Evolutionary conservation across 2,329 filamentous ascomycete species (phyloP), one percentile per base, ranked within the genome.

Genomic region (Penicillium crustosum): DNA sequence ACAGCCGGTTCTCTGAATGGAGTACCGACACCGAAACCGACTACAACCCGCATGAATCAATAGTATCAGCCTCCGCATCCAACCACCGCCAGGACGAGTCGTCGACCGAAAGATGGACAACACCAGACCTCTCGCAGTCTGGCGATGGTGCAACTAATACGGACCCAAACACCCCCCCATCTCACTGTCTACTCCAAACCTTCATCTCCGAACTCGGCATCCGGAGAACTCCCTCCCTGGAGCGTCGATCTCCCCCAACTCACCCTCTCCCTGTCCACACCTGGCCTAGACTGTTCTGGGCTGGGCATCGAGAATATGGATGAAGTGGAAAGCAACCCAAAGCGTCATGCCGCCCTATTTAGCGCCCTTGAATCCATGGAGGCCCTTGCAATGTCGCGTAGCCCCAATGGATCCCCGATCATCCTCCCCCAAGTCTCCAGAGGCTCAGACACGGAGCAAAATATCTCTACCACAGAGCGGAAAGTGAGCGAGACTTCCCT

Each of bases 1-100:
- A 61, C 52, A 77, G 75, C 52, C 74, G 68, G 7, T 78, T 77
- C 49, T 77, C 75, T 0, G 71, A 75, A 63, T 77, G 73, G 70
- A 76, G 73, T 52, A 74, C 73, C 12, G 74, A 76, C 52, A 72
- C 70, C 9, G 74, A 76, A 12, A 58, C 69, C n/a, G 63, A 65
- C 23, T 58, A 65, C 23, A 56, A 68, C 33, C 74, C 73, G 4
- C 71, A 71, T 6, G 70, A 70, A 36, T 77, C 73, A 2, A 73
- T 75, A 68, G 68, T 64, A 39, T 75, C 75, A 12, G 64, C 65
- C 12, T 73, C 70, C 1, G 70, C 72, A 2, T 69, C 76, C 50
- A 68, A 73, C 49, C 53, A 69, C 17, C 61, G 64, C 4, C 43
- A 42, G 15, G 62, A 62, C n/a, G 54, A 61, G 13, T 64, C 65